These are phyloP conservation scores for Globisporangium recalcitrans DNA, from an alignment of 352 stramenopile genomes.

Conservation along the genomic window DNA sequence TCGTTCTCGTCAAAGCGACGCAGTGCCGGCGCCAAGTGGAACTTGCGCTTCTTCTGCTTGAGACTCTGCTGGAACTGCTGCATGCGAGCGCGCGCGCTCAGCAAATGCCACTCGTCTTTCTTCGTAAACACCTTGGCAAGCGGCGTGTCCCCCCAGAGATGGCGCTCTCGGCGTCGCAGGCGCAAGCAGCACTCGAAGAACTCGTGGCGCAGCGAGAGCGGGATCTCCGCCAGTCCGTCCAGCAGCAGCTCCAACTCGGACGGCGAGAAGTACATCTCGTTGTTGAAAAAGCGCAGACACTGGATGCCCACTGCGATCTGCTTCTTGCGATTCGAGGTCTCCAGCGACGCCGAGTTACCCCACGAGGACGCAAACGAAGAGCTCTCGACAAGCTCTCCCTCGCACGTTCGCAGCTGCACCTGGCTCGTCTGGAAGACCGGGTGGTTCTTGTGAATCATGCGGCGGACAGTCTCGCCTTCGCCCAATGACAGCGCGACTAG, in stretches of 20 bases:
- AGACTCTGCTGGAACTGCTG: constrained; percentile 85
- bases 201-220: constrained; percentile 67
- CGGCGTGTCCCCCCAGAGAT: constrained; percentile 92
- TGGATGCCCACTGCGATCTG: constrained; percentile 53
- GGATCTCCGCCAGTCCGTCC: constrained; percentile 46
- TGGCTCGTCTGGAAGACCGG: constrained; percentile 63
- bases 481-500: constrained; percentile 95
- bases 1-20: constrained; percentile 72
- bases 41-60: constrained; percentile 46
- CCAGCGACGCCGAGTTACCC: constrained; percentile 13
- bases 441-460: constrained; percentile 92
- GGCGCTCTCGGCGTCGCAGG: constrained; percentile 93
- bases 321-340: constrained; percentile 18
- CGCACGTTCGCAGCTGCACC: constrained; percentile 70
- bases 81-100: constrained; percentile 70
- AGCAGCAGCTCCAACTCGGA: constrained; percentile 92
- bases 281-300: constrained; percentile 98
- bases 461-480: constrained; percentile 95
- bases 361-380: constrained; percentile 68
- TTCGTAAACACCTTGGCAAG: constrained; percentile 97
- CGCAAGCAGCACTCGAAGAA: constrained; percentile 85
- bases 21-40: constrained; percentile 50
- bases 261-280: constrained; percentile 96
- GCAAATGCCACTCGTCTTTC: constrained; percentile 95
- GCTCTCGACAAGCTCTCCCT: constrained; percentile 77